phyloP scores from a whole-genome alignment of 2,329 filamentous ascomycete genomes.

The Clonostachys solani region DNA sequence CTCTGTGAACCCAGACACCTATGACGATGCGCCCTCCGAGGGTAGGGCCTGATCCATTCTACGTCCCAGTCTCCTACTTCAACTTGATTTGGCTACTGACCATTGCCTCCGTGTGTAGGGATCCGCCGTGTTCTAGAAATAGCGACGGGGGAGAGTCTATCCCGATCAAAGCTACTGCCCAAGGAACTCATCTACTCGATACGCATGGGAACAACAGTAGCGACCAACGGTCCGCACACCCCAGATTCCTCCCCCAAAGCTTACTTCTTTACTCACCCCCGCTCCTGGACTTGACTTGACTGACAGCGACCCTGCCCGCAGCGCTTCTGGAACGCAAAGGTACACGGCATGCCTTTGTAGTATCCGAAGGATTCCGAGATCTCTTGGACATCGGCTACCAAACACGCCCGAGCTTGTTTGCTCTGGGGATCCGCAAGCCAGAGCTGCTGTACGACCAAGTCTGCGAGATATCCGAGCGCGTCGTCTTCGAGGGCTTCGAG shows the following conservation, averaged over 20 bases:
- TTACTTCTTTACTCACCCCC: too few species aligned
- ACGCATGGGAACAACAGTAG: slow-evolving; percentile 64
- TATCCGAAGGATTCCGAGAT: slow-evolving; percentile 70
- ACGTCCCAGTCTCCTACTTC: too few species aligned
- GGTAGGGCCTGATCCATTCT: too few species aligned
- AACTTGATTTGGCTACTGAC: too few species aligned
- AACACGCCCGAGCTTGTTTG: slow-evolving; percentile 68
- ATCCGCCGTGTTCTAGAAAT: slow-evolving; percentile 47
- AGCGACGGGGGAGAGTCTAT: slow-evolving; percentile 21
- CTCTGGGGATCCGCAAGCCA: slow-evolving; percentile 63
- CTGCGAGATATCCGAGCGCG: slow-evolving; percentile 70
- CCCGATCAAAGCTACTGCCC: slow-evolving; percentile 24
- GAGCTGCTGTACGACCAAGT: slow-evolving; percentile 67
- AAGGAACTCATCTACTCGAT: slow-evolving; percentile 43
- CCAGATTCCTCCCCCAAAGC: too few species aligned
- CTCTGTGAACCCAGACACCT: slow-evolving; percentile 68
- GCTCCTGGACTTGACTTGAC: too few species aligned
- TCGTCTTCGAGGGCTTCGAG: slow-evolving; percentile 70
- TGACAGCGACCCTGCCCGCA: too few species aligned
- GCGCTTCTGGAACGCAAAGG: slow-evolving; percentile 73
- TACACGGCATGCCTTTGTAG: slow-evolving; percentile 65
- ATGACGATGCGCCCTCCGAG: slow-evolving; percentile 69
- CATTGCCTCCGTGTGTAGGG: slow-evolving; percentile 25
- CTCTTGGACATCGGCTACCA: slow-evolving; percentile 71
- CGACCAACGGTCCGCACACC: slow-evolving; percentile 52